Conservation (phyloP, 169 alveolate genomes). For the Plasmodium vivax region DNA sequence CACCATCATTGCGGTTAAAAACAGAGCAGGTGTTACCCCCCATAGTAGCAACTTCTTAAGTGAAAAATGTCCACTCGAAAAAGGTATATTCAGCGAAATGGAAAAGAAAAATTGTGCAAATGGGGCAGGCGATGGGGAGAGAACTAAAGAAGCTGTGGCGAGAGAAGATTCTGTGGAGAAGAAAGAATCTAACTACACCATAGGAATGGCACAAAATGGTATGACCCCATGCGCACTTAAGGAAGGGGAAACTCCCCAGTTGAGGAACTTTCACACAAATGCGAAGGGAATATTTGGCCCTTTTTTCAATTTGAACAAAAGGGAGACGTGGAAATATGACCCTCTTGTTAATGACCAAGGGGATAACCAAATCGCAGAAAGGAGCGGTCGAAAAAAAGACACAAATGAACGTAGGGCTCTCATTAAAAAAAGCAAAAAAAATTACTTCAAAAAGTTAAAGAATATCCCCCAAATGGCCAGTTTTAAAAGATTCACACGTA, state of each 20-base stretch:
- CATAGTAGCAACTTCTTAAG: not conserved
- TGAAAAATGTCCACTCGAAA: not conserved
- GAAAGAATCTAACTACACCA: not conserved
- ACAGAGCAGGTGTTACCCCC: not conserved
- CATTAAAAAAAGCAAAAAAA: not conserved
- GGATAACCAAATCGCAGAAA: not conserved
- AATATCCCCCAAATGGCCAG: not conserved
- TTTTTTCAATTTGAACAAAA: not conserved
- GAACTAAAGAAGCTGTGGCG: not conserved
- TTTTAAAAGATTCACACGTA: not conserved
- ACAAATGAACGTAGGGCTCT: not conserved
- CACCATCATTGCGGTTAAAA: not conserved
- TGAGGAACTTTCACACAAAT: not conserved
- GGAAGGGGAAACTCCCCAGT: not conserved
- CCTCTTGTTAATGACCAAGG: not conserved
- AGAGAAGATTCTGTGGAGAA: not conserved
- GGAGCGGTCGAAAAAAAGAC: not conserved
- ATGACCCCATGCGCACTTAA: not conserved
- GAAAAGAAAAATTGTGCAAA: not conserved
- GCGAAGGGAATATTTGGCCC: not conserved
- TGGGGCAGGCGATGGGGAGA: not conserved
- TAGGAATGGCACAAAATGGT: not conserved
- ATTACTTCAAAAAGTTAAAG: not conserved
- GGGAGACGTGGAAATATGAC: not conserved
- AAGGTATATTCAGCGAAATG: not conserved